Evolutionary conservation across 768 basidiomycete genomes (phyloP).

Genomic region (Kwoniella sp.): DNA sequence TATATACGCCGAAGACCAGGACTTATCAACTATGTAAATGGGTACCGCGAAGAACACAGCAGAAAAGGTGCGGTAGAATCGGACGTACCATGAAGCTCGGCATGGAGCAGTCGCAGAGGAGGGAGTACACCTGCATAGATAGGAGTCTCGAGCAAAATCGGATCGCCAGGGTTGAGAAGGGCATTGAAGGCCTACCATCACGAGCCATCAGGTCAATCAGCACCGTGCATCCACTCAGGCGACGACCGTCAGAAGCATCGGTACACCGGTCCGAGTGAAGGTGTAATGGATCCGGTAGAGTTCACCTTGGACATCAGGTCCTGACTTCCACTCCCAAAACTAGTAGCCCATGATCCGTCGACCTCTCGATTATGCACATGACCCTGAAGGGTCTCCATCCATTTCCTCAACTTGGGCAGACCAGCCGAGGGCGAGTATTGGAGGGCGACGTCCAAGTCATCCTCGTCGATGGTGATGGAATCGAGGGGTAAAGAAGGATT

Average conservation of each 20-base stretch:
- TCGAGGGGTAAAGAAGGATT: constrained; percentile 58
- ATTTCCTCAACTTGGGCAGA: constrained; percentile 60
- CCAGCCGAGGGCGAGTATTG: constrained; percentile 76
- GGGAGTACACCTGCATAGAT: constrained; percentile 56
- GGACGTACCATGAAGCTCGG: constrained; percentile 50
- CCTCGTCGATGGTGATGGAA: constrained; percentile 64
- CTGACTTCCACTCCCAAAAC: constrained; percentile 81
- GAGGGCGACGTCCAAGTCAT: constrained; percentile 67
- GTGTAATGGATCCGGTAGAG: not conserved
- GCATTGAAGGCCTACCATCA: constrained; percentile 66
- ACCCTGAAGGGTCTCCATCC: constrained; percentile 66
- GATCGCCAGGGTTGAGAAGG: constrained; percentile 75
- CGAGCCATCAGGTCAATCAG: not conserved
- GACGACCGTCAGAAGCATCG: no score
- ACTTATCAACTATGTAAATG: no score
- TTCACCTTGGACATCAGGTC: constrained; percentile 83
- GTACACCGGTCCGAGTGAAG: no score
- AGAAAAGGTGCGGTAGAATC: not conserved
- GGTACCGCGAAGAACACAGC: no score
- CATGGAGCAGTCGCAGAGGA: constrained; percentile 42
- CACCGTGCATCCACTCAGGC: not conserved
- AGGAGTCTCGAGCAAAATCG: constrained; percentile 72
- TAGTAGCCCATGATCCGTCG: constrained; percentile 72
- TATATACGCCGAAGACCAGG: constrained; percentile 56
- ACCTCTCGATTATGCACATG: constrained; percentile 64